Evolutionary conservation across 148 eudicot species (phyloP), one percentile per base, ranked within the genome.

Genomic region (Persicaria maculosa): DNA sequence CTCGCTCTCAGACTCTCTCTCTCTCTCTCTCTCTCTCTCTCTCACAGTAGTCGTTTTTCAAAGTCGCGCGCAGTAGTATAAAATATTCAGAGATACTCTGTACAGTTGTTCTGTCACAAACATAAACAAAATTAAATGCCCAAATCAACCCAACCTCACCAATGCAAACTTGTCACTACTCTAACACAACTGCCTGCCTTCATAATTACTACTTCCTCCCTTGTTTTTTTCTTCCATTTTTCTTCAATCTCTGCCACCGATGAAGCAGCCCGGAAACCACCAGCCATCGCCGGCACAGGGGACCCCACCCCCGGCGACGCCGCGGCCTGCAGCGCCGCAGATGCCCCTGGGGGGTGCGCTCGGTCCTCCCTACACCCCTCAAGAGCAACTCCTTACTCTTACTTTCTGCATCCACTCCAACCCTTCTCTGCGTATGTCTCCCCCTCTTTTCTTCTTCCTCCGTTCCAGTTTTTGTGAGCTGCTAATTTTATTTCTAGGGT

Each of bases 321-420:
- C 81, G 31, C 64, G 80, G 9, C 22, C 79, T 3, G 43, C 52
- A 6, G 79, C 69, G 45, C 71, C 79, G 44, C 80, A 72, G 0
- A 83, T 74, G 25, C 96, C 96, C 0, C 80, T 95, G 4, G 98
- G 97, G 7, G 84, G 88, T 0, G 86, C 92, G 1, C 87, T 72
- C 93, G 98, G 70, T 4, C 93, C 93, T 0, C 46, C 81, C 46
- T 90, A 47, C 47, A 88, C 86, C 48, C 98, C 98, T 3, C 77
- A 86, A 11, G 98, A 95, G 67, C 97, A 90, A 68, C 88, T 95
- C 19, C 79, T 75, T 17, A 87, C 78, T 81, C 92, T 91, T 36
- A 82, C 90, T 45, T 95, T 87, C 72, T 95, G 98, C 97, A 95
- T 95, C 87, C 96, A 92, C 69, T 95, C 98, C 10, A 95, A 95